These are phyloP conservation scores for Spiromastix sp. DNA, from an alignment of 2,329 filamentous ascomycete genomes.

Conservation along the genomic window DNA sequence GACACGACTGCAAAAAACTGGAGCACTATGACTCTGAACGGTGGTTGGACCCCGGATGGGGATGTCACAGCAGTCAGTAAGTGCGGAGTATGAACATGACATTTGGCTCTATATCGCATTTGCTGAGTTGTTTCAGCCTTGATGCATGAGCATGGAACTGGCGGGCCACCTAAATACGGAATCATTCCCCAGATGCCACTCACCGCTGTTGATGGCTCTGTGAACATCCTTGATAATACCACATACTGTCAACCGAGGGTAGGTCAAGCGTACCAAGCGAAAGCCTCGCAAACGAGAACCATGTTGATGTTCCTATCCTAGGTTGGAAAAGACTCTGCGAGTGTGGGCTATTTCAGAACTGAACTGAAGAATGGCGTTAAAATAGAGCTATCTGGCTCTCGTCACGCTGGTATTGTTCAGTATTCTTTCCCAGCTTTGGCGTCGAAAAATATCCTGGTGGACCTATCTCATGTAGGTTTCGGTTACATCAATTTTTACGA, in stretches of 20 bases:
- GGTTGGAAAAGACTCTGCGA: constrained; percentile 45
- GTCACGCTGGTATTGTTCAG: constrained; percentile 53
- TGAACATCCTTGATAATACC: constrained; percentile 33
- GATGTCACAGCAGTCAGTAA: constrained; percentile 43
- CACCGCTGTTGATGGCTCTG: constrained; percentile 24
- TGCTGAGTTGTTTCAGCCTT: too few species aligned
- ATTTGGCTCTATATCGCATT: too few species aligned
- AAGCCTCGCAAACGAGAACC: too few species aligned
- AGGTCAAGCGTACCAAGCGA: too few species aligned
- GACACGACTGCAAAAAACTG: constrained; percentile 27
- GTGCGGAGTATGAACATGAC: too few species aligned
- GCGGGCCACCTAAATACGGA: constrained; percentile 33
- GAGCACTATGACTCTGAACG: constrained; percentile 28
- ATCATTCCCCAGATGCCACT: constrained; percentile 27
- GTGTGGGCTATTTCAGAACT: constrained; percentile 55
- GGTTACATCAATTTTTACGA: too few species aligned
- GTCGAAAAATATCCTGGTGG: constrained; percentile 51
- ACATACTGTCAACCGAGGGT: constrained; percentile 47
- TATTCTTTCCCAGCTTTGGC: constrained; percentile 47
- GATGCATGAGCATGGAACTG: constrained; percentile 42
- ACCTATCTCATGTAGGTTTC: too few species aligned
- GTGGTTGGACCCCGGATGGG: constrained; percentile 38
- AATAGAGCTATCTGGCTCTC: constrained; percentile 55
- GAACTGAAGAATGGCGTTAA: constrained; percentile 46
- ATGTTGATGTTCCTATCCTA: too few species aligned